Base-by-base conservation (phyloP, 495 filamentous ascomycete species). In the Penicillium chermesinum region DNA sequence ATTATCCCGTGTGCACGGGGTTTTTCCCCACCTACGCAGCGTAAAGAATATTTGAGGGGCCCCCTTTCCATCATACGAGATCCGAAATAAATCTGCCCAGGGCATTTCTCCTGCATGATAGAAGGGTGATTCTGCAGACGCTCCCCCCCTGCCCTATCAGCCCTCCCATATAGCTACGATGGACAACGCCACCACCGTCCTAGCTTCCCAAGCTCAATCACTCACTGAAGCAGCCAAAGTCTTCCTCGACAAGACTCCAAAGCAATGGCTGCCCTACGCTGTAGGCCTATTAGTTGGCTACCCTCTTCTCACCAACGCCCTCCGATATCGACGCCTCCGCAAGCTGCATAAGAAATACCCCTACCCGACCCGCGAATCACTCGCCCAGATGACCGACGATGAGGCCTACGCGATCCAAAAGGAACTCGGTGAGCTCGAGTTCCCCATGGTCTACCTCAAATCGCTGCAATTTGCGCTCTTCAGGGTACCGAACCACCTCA, bases 401-500 rank as follows among this genome's bases (percentile, higher is more conserved):
- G 74, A 85, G 18, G 81, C 83, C 1, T 81, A 71, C 48, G 53
- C 70, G 20, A 82, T 86, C 46, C 73, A 82, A 19, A 60, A 69
- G 33, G 54, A 59, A 9, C 22, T 84, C 6, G 53, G 62, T 1
- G 53, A 74, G 39, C 66, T 74, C 19, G 81, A 86, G 55, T 82
- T 84, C 44, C 83, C 83, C 0, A 73, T 76, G 19, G 69, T 77
- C 3, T 77, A 72, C 41, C 63, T 74, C 32, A 77, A 80, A 41
- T 51, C 75, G 2, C 58, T 87, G 32, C 75, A 85, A 46, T 86
- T 86, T 59, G 84, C 80, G 0, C 64, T 88, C 2, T 86, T 86
- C 62, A 76, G 76, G 61, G 77, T 81, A 45, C 6, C 49, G 32
- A 14, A 7, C 38, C 38, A 40, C 42, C 2, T 25, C 20, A 14